Base-by-base conservation (phyloP, 192 early-diverging fungal genomes). In the Backusella psychrophila region DNA sequence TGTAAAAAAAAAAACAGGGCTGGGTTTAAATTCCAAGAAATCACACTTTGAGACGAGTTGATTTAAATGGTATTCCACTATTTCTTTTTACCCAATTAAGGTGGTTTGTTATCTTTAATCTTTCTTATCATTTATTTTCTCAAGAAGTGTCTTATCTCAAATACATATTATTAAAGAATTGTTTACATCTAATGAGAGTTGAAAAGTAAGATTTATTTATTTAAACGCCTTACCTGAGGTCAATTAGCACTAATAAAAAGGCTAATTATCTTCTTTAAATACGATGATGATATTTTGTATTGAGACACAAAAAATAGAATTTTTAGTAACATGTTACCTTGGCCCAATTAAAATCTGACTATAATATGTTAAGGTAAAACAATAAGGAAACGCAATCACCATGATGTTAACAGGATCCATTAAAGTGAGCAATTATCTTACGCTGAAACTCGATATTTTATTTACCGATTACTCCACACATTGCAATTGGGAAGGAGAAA, bases 71-170 rank as follows among this genome's bases (percentile, higher is more conserved):
- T n/a, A 19, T 69, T n/a, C 35, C 2, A 21, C 38, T 69, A 6
- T 34, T 69, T n/a, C 36, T 69, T 69, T 33, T 36, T 8, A n/a
- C 33, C 33, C 19, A n/a, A 21, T n/a, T 69, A n/a, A 35, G n/a
- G n/a, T 35, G 15, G n/a, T 36, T 36, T 69, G 67, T 69, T 69
- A 69, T 69, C 67, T 69, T 34, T 69, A 69, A 69, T 69, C 34
- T 69, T 69, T 69, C 67, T 69, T 69, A 69, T 69, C 67, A 38
- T n/a, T 35, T 19, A 36, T 9, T 38, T 44, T 36, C 35, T 56
- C 21, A 56, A n/a, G 21, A 21, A 26, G n/a, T n/a, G 21, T 29
- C 56, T 63, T 63, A 63, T 63, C 56, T 63, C 9, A 63, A 4
- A 5, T 14, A 23, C 29, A 23, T 8, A 14, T 63, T 63, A 26